A percentile compares a stretch with the other conserved stretches of the same genome.
phyloP scores from a whole-genome alignment of 495 filamentous ascomycete genomes.

The Aspergillus sclerotioniger region DNA sequence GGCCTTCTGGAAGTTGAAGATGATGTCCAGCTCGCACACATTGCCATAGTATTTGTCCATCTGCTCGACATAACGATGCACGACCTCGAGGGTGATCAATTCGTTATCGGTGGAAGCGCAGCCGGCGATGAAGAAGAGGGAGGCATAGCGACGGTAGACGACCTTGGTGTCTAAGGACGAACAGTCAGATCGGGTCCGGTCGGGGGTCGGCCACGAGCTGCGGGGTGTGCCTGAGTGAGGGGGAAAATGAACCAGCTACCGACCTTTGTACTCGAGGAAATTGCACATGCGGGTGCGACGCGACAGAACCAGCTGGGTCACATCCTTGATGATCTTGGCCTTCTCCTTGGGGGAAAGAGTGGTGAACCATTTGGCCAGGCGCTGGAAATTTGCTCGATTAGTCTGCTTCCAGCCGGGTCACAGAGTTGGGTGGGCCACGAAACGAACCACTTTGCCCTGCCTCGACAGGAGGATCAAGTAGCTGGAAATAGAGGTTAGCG shows the following conservation, averaged over 20 bases:
- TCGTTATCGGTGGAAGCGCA: slow-evolving; percentile 95
- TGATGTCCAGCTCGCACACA: slow-evolving; percentile 98
- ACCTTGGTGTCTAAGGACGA: slow-evolving; percentile 81
- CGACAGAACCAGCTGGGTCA: slow-evolving; percentile 95
- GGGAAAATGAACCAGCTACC: slow-evolving; percentile 2
- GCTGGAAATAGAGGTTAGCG: slow-evolving; percentile 53
- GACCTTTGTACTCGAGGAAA: slow-evolving; percentile 99
- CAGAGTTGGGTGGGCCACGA: slow-evolving; percentile 40
- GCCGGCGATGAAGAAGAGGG: slow-evolving; percentile 98
- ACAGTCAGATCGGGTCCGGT: slow-evolving; percentile 7
- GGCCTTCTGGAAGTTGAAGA: slow-evolving; percentile 99
- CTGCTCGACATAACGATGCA: slow-evolving; percentile 98
- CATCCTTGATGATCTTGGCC: slow-evolving; percentile 99
- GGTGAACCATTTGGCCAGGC: slow-evolving; percentile 99
- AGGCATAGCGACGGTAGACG: slow-evolving; percentile 97
- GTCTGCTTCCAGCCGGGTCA: slow-evolving; percentile 26
- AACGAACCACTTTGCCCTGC: slow-evolving; percentile 94
- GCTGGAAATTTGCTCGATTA: slow-evolving; percentile 56
- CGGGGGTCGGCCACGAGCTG: slow-evolving; percentile 2
- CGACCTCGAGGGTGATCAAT: slow-evolving; percentile 95
- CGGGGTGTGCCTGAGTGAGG: slow-evolving; percentile 3
- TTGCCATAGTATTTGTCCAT: slow-evolving; percentile 99
- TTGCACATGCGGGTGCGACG: slow-evolving; percentile 98
- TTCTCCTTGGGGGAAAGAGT: slow-evolving; percentile 98
- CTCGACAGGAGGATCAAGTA: slow-evolving; percentile 96